Percentiles rank a stretch among this genome's conserved stretches.
Evolutionary conservation across 108 stramenopile species (phyloP).

Genomic region (Skeletonema costatum): DNA sequence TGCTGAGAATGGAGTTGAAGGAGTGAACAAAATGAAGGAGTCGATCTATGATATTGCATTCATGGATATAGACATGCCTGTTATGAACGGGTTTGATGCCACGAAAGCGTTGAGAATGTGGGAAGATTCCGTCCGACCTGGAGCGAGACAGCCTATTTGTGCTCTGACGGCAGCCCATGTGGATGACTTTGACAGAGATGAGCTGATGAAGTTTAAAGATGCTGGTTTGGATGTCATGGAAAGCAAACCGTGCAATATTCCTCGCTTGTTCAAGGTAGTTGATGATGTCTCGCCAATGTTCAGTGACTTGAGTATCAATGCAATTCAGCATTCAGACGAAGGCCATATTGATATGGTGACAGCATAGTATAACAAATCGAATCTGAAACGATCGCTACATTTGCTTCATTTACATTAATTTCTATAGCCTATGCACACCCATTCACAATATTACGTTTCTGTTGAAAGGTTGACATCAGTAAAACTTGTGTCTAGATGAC

Average conservation of each 20-base stretch:
- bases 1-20: slow-evolving; percentile 86
- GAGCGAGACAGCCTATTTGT: slow-evolving; percentile 89
- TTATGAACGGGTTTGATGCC: slow-evolving; percentile 93
- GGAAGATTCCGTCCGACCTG: slow-evolving; percentile 85
- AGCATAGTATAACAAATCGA: not conserved
- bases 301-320: slow-evolving; percentile 85
- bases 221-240: slow-evolving; percentile 92
- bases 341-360: not conserved
- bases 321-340: slow-evolving; percentile 38
- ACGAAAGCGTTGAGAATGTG: slow-evolving; percentile 83
- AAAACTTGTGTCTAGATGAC: no score
- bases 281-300: slow-evolving; percentile 94
- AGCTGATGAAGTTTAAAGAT: slow-evolving; percentile 90
- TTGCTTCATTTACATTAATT: not conserved
- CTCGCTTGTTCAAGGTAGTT: slow-evolving; percentile 89
- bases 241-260: slow-evolving; percentile 89
- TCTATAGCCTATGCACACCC: no score
- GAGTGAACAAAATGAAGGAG: slow-evolving; percentile 86
- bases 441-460: no score
- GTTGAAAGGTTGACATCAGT: no score
- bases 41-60: slow-evolving; percentile 93
- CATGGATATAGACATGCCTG: slow-evolving; percentile 97
- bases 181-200: slow-evolving; percentile 84
- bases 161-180: slow-evolving; percentile 87
- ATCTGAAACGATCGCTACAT: not conserved